Evolutionary conservation across 495 filamentous ascomycete genomes (phyloP).

Genomic region (Podospora fimiseda): DNA sequence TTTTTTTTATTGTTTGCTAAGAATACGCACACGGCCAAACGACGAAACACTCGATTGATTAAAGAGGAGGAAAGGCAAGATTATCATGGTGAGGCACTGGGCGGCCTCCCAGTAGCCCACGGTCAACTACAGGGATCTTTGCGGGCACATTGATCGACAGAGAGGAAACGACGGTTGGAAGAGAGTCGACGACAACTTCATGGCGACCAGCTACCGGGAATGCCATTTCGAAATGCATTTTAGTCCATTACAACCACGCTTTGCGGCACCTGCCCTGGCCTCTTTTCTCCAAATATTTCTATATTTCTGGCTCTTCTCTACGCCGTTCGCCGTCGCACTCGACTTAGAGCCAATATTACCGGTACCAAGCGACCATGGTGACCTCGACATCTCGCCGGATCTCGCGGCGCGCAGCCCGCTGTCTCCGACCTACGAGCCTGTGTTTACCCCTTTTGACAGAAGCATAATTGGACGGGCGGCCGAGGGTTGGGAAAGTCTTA

Average conservation of each 20-base stretch:
- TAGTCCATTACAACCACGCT: conserved; percentile 60
- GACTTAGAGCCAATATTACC: conserved; percentile 41
- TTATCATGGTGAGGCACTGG: conserved; percentile 5
- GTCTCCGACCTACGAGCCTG: conserved; percentile 46
- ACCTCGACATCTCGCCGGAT: conserved; percentile 20
- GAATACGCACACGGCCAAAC: no score
- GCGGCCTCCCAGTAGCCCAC: conserved; percentile 8
- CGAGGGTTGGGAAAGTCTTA: conserved; percentile 41
- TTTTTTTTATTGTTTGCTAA: no score
- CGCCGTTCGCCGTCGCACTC: conserved; percentile 53
- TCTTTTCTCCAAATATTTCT: conserved; percentile 49
- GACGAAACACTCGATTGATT: no score
- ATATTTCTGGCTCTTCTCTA: conserved; percentile 49
- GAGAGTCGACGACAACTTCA: neutral
- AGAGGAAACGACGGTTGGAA: neutral
- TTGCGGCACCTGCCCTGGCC: conserved; percentile 57
- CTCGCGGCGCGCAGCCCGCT: conserved; percentile 17
- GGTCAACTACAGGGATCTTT: conserved; percentile 8
- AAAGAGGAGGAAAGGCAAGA: no score
- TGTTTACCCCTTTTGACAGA: conserved; percentile 53
- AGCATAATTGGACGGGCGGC: conserved; percentile 57
- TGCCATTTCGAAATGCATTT: conserved; percentile 51
- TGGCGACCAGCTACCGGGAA: conserved; percentile 24
- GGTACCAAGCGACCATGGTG: conserved; percentile 40
- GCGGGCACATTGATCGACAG: conserved; percentile 11